Evolutionary conservation across 805 yeast species (phyloP).

Genomic region (Ogataea zsoltii): DNA sequence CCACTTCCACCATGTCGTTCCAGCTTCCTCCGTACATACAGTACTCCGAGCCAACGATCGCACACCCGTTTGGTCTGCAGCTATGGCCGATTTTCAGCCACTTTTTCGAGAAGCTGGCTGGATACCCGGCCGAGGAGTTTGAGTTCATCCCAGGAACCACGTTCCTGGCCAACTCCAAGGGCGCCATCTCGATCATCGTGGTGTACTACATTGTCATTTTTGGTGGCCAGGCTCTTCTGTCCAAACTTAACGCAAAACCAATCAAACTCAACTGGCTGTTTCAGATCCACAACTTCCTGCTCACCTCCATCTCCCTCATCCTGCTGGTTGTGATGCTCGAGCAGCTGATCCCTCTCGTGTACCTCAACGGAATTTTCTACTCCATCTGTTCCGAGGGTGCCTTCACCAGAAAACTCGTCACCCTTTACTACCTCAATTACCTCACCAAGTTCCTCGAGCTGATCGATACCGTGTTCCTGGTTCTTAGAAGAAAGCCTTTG

Average conservation of each 20-base stretch:
- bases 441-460: constrained; percentile 87
- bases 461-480: constrained; percentile 88
- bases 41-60: constrained; percentile 30
- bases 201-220: constrained; percentile 80
- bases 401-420: constrained; percentile 81
- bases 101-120: constrained; percentile 44
- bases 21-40: constrained; percentile 27
- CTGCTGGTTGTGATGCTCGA: constrained; percentile 74
- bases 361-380: constrained; percentile 73
- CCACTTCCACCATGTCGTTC: constrained; percentile 7
- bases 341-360: constrained; percentile 80
- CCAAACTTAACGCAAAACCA: constrained; percentile 53
- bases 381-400: constrained; percentile 78
- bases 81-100: constrained; percentile 69
- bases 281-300: constrained; percentile 79
- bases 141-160: constrained; percentile 64
- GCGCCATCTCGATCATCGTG: constrained; percentile 51
- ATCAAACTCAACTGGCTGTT: constrained; percentile 73
- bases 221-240: constrained; percentile 75
- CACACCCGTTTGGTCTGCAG: constrained; percentile 53
- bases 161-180: constrained; percentile 64
- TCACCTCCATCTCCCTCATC: constrained; percentile 67
- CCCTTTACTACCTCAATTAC: constrained; percentile 88
- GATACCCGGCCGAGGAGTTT: constrained; percentile 67
- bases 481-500: constrained; percentile 86